These are phyloP conservation scores for Geotrichum australiense DNA, from an alignment of 1,139 yeast species.

Conservation along the genomic window DNA sequence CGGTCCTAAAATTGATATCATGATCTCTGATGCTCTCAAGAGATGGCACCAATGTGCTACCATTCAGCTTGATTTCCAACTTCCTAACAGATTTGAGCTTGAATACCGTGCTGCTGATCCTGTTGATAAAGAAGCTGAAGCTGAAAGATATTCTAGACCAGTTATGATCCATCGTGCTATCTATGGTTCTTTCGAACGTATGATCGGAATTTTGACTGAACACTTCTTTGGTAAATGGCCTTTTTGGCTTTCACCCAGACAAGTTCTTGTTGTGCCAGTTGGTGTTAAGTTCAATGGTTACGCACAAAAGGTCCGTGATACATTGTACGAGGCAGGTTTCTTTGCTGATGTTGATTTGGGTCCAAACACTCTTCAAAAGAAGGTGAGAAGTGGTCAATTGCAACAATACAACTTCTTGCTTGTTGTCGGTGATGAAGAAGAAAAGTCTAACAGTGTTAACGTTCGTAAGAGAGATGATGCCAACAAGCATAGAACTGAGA, in stretches of 20 bases:
- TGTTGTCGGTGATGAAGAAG: slow-evolving; percentile 94
- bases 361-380: slow-evolving; percentile 93
- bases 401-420: slow-evolving; percentile 89
- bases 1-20: slow-evolving; percentile 96
- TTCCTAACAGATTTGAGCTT: slow-evolving; percentile 84
- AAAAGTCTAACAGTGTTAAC: slow-evolving; percentile 68
- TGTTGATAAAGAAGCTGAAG: slow-evolving; percentile 27
- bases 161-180: slow-evolving; percentile 99
- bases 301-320: slow-evolving; percentile 70
- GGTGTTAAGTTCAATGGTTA: slow-evolving; percentile 88
- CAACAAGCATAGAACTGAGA: slow-evolving; percentile 80
- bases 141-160: slow-evolving; percentile 47
- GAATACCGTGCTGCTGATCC: slow-evolving; percentile 75
- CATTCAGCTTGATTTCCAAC: slow-evolving; percentile 73
- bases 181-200: slow-evolving; percentile 95
- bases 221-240: slow-evolving; percentile 99
- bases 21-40: slow-evolving; percentile 82
- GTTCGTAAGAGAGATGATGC: slow-evolving; percentile 89
- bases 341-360: slow-evolving; percentile 87
- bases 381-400: slow-evolving; percentile 91
- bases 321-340: slow-evolving; percentile 63
- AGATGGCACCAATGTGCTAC: slow-evolving; percentile 99
- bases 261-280: slow-evolving; percentile 88
- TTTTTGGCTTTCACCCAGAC: slow-evolving; percentile 98
- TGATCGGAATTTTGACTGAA: slow-evolving; percentile 95